Percentiles rank a stretch among this genome's conserved stretches.
Evolutionary conservation across 176 grass and related monocot species (phyloP).

Genomic region (Hordeum marinum): DNA sequence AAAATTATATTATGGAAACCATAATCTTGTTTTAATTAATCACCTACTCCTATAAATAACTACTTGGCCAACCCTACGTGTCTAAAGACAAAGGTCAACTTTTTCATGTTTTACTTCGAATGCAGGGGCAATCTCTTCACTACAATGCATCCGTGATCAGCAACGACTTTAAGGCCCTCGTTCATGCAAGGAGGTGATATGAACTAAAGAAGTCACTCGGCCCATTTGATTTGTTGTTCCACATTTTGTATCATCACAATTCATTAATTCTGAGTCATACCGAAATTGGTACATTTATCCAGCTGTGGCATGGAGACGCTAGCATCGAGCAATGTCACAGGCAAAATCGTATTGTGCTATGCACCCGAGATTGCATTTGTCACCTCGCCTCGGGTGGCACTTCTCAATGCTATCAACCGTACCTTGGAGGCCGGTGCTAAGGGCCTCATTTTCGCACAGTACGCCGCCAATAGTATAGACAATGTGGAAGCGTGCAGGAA

Average conservation of each 20-base stretch:
- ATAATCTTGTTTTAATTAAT: too few relatives aligned
- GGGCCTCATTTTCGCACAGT: conserved; percentile 27
- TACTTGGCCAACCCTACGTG: too few relatives aligned
- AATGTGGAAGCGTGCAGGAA: rapidly evolving
- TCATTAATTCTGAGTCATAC: too few relatives aligned
- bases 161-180: conserved; percentile 11
- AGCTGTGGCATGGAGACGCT: not conserved
- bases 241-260: too few relatives aligned
- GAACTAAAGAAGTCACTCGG: not conserved
- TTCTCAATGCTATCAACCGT: rapidly evolving
- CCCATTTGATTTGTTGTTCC: not conserved
- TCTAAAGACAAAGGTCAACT: not conserved
- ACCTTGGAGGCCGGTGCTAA: not conserved
- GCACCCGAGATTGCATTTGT: not conserved
- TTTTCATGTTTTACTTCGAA: not conserved
- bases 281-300: too few relatives aligned
- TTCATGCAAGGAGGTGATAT: conserved; percentile 2
- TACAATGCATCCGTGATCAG: conserved; percentile 1
- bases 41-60: too few relatives aligned
- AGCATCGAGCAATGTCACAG: not conserved
- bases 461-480: not conserved
- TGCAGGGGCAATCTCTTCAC: conserved; percentile 41
- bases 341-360: conserved; percentile 29
- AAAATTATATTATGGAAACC: too few relatives aligned
- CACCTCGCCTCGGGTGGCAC: not conserved